Base-by-base conservation (phyloP, 225 moss, liverwort and hornwort species). In the Bryum argenteum region DNA sequence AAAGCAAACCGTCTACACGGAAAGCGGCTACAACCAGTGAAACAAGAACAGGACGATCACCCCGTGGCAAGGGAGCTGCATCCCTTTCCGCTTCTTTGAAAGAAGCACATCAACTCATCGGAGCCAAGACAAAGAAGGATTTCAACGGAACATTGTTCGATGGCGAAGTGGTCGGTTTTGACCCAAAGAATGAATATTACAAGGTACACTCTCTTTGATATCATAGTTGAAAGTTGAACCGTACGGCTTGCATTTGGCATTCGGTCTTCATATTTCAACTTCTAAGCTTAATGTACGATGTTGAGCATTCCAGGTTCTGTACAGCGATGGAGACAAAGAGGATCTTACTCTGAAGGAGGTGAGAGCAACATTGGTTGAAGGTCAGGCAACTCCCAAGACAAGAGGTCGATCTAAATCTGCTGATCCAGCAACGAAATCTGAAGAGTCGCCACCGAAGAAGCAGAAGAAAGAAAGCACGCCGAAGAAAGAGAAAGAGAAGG, bases 401-500 rank as follows among this genome's bases (percentile, higher is more conserved):
- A 87, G 84, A 42, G 81, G 76, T 1, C 84, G 78, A 33, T 47
- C 81, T 10, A 80, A 77, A 60, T 66, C 80, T 54, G 73, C 72
- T 22, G 80, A 78, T 52, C 82, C 86, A 11, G 60, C 53, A 33
- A 33, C 33, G 4, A 86, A 83, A 44, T 44, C 81, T 41, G 73
- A 69, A 40, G 81, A 68, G 55, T 84, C 87, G 12, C 84, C 84
- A 9, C 0, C 14, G 54, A 87, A 87, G 67, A 87, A 87, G 77
- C 87, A 87, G 71, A 33, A 33, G 33, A 87, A 87, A 79, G 75
- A 79, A 23, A 20, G 41, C 20, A 78, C 76, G 4, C 74, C 81
- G 12, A 84, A 87, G 74, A 84, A 87, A 81, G 76, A 39, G 74
- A 84, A 87, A 81, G 76, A 39, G 54, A 87, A 87, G 67, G 84